Evolutionary conservation across 2,329 filamentous ascomycete species (phyloP).

Genomic region (Aspergillus arachidicola): DNA sequence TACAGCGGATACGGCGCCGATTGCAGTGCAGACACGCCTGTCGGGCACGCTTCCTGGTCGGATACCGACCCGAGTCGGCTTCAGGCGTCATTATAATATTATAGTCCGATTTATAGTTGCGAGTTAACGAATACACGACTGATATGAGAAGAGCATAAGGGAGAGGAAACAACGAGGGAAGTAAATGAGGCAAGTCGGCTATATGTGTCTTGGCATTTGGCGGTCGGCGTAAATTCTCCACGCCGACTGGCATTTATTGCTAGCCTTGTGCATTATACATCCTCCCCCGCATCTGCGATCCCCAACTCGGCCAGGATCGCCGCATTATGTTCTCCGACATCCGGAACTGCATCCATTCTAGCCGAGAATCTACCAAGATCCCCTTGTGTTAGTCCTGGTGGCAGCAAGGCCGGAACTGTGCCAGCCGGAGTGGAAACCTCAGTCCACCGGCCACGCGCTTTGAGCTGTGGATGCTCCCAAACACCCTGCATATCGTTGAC

Average conservation of each 20-base stretch:
- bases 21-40: constrained; percentile 50
- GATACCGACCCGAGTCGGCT: background rate
- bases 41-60: constrained; percentile 37
- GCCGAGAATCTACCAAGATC: constrained; percentile 27
- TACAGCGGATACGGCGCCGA: constrained; percentile 49
- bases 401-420: constrained; percentile 52
- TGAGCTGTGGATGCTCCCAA: constrained; percentile 58
- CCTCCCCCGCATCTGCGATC: constrained; percentile 19
- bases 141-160: background rate
- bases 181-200: constrained; percentile 6
- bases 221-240: constrained; percentile 1
- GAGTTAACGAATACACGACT: background rate
- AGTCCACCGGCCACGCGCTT: constrained; percentile 55
- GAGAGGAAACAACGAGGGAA: background rate
- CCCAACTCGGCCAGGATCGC: constrained; percentile 51
- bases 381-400: constrained; percentile 48
- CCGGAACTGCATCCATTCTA: constrained; percentile 45
- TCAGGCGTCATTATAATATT: constrained; percentile 5
- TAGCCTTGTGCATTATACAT: background rate
- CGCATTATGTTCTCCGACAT: constrained; percentile 55
- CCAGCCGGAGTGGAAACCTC: constrained; percentile 53
- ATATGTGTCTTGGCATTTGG: constrained; percentile 5
- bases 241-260: background rate
- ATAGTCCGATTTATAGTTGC: background rate
- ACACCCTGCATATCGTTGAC: constrained; percentile 59